Evolutionary conservation across 73 alveolate species (phyloP).

Genomic region (Paramecium pentaurelia): DNA sequence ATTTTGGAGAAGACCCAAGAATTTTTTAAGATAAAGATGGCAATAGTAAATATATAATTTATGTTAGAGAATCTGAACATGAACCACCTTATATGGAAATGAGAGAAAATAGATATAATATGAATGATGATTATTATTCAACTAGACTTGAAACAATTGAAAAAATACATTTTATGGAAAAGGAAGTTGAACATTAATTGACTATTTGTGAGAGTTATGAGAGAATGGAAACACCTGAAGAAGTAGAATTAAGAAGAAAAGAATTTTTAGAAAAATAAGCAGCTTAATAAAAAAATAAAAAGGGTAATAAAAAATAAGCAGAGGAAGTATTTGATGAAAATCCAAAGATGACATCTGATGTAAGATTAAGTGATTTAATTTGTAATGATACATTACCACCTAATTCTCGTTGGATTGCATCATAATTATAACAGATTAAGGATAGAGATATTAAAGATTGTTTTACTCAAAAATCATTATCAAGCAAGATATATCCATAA

Average conservation of each 20-base stretch:
- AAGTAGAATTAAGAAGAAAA: slow-evolving; percentile 70
- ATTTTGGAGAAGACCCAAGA: slow-evolving; percentile 64
- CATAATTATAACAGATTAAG: slow-evolving; percentile 88
- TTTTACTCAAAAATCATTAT: slow-evolving; percentile 82
- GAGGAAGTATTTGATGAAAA: slow-evolving; percentile 62
- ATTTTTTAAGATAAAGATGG: slow-evolving; percentile 65
- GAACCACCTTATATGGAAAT: slow-evolving; percentile 44
- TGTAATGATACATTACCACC: slow-evolving; percentile 78
- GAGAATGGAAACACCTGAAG: slow-evolving; percentile 88
- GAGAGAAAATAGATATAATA: slow-evolving; percentile 22
- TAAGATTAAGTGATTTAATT: slow-evolving; percentile 71
- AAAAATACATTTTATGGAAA: slow-evolving; percentile 51
- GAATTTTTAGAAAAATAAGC: slow-evolving; percentile 78
- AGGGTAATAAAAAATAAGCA: slow-evolving; percentile 57
- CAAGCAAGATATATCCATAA: slow-evolving; percentile 96
- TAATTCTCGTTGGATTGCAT: slow-evolving; percentile 95
- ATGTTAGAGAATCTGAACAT: slow-evolving; percentile 45
- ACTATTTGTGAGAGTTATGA: slow-evolving; percentile 67
- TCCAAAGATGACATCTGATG: slow-evolving; percentile 63
- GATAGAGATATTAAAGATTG: slow-evolving; percentile 93
- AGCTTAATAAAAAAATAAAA: slow-evolving; percentile 70
- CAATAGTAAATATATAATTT: not conserved
- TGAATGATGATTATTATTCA: slow-evolving; percentile 49
- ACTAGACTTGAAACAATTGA: slow-evolving; percentile 55
- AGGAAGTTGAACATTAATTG: slow-evolving; percentile 46